Base-by-base conservation (phyloP, 495 filamentous ascomycete species). In the Hypoxylon trugodes region DNA sequence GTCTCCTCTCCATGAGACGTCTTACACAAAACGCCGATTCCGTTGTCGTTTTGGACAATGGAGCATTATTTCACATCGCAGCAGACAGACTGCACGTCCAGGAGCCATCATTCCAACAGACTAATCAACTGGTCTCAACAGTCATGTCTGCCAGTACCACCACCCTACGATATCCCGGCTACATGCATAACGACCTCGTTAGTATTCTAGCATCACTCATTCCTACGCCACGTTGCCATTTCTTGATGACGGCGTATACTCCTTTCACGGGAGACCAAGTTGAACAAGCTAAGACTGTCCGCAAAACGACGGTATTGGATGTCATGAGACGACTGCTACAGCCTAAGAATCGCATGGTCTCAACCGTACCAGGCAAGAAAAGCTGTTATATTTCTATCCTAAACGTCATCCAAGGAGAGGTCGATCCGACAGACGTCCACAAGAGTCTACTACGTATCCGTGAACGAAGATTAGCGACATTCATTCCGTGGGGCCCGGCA, bases 131-230 rank as follows among this genome's bases (percentile, higher is more conserved):
- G 21, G 94, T 96, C 7, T 96, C 94, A 22, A 98, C 96, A 1
- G 96, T 98, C 64, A 98, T 98, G 95, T 97, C 93, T 19, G 95
- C 96, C 7, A 94, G 91, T 68, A 98, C 95, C 1, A 97, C 93
- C 4, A 96, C 95, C 6, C 88, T 98, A 26, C 86, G 95, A 57
- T 98, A 98, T 73, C 95, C 95, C 1, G 95, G 96, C 21, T 98
- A 98, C 72, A 98, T 98, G 96, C 95, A 98, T 79, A 98, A 98
- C 73, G 95, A 98, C 71, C 89, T 98, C 6, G 94, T 96, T 63
- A 92, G 93, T 69, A 97, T 98, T 70, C 87, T 98, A 41, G 96
- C 95, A 32, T 96, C 93, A 16, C 83, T 98, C 4, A 97, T 98
- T 46, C 95, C 95, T 6, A 98, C 93, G 0, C 95, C 95, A 10